Percentiles rank a stretch among this genome's conserved stretches.
These are phyloP conservation scores for Yamadazyma diospyri DNA, from an alignment of 1,139 yeast species.

Conservation along the genomic window DNA sequence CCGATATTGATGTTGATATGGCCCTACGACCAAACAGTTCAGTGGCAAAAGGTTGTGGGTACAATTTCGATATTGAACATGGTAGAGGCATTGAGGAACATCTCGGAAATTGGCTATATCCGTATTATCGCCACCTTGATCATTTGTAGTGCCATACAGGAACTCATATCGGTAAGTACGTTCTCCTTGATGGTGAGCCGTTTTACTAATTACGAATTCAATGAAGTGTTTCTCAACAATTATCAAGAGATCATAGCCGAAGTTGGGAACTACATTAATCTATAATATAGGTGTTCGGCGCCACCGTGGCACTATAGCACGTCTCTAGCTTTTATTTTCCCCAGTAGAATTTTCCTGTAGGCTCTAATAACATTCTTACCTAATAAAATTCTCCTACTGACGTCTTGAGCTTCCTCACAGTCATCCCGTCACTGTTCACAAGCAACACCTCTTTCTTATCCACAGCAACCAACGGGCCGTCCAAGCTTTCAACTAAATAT, in stretches of 20 bases:
- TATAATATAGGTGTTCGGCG: neutral
- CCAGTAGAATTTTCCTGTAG: no score
- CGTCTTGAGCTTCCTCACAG: constrained; percentile 18
- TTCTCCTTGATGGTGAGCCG: constrained; percentile 1
- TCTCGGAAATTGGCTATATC: constrained; percentile 26
- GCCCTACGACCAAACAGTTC: constrained; percentile 79
- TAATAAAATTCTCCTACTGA: constrained; percentile 13
- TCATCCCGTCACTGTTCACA: constrained; percentile 55
- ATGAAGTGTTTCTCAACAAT: constrained; percentile 8
- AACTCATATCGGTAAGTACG: neutral
- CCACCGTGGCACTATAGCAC: neutral
- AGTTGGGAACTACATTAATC: constrained; percentile 1
- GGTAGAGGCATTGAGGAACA: constrained; percentile 62
- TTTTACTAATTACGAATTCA: constrained; percentile 1
- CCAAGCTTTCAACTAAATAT: constrained; percentile 59
- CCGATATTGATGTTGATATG: constrained; percentile 95
- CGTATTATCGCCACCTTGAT: constrained; percentile 7
- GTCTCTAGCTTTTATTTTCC: no score
- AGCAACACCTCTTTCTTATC: constrained; percentile 62
- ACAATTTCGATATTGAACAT: constrained; percentile 60
- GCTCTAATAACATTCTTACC: no score
- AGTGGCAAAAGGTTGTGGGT: constrained; percentile 59
- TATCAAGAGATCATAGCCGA: constrained; percentile 5
- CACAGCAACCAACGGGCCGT: constrained; percentile 77
- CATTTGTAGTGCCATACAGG: constrained; percentile 8